A percentile compares a stretch with the other conserved stretches of the same genome.
Evolutionary conservation across 768 basidiomycete genomes (phyloP).

Genomic region (Boletus edulis): DNA sequence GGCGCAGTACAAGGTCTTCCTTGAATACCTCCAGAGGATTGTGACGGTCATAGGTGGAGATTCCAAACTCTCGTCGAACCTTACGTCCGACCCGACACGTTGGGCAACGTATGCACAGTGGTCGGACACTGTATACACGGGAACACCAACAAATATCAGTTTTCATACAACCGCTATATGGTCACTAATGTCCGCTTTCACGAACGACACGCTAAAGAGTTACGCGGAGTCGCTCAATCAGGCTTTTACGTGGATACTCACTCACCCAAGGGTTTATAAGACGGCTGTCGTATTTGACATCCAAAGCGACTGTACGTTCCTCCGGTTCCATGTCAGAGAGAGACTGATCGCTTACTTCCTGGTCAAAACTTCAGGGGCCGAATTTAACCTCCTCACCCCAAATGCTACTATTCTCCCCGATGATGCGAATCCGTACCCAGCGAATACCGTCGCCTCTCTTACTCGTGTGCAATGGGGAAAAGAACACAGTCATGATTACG

Average conservation of each 20-base stretch:
- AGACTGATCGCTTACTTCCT: too few species aligned
- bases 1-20: slow-evolving; percentile 3
- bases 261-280: background rate
- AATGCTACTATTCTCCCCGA: background rate
- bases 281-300: slow-evolving; percentile 1
- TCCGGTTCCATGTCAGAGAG: background rate
- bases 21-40: slow-evolving; percentile 5
- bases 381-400: slow-evolving; percentile 1
- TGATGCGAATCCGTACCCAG: background rate
- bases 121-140: background rate
- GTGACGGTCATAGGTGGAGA: slow-evolving; percentile 1
- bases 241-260: slow-evolving; percentile 4
- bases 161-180: slow-evolving; percentile 2
- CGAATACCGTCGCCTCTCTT: background rate
- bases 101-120: background rate
- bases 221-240: background rate
- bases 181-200: slow-evolving; percentile 1
- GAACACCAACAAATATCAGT: background rate
- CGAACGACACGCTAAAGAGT: background rate
- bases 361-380: background rate
- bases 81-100: background rate
- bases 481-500: background rate
- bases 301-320: slow-evolving; percentile 3
- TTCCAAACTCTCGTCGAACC: background rate
- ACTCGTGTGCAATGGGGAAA: background rate